phyloP scores from a whole-genome alignment of 345 rosid genomes.

The Microcos paniculata region DNA sequence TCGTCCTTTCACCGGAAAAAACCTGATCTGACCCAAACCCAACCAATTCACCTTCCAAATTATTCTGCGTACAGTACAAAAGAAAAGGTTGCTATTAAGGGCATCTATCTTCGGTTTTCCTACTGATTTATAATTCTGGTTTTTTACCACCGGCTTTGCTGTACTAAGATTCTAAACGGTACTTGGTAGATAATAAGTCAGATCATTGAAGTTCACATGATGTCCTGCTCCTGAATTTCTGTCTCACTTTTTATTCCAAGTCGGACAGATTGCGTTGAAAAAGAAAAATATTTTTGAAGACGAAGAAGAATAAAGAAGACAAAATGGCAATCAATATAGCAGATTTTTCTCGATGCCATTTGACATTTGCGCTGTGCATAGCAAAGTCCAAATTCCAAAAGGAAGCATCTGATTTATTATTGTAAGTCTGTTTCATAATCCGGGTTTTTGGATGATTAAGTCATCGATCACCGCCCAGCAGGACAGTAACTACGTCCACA shows the following conservation, averaged over 20 bases:
- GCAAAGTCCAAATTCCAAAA: too few relatives aligned
- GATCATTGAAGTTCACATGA: background rate
- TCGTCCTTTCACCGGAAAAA: too few relatives aligned
- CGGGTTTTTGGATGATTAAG: background rate
- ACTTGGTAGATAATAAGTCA: background rate
- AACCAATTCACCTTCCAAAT: too few relatives aligned
- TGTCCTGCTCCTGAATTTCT: background rate
- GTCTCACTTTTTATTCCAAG: background rate
- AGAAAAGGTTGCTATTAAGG: too few relatives aligned
- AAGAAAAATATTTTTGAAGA: background rate
- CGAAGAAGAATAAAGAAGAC: background rate
- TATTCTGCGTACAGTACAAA: too few relatives aligned
- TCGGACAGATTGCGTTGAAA: background rate
- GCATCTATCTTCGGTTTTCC: too few relatives aligned
- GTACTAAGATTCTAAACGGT: background rate
- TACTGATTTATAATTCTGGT: too few relatives aligned
- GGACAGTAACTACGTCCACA: background rate
- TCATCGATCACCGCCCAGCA: constrained; percentile 1
- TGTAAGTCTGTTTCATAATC: background rate
- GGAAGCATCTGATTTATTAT: background rate
- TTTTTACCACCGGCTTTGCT: background rate
- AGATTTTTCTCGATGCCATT: background rate
- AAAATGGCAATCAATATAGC: background rate
- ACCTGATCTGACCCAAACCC: too few relatives aligned
- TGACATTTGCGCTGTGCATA: background rate